phyloP scores from a whole-genome alignment of 805 yeast species.

The Ogataea dorogensis region DNA sequence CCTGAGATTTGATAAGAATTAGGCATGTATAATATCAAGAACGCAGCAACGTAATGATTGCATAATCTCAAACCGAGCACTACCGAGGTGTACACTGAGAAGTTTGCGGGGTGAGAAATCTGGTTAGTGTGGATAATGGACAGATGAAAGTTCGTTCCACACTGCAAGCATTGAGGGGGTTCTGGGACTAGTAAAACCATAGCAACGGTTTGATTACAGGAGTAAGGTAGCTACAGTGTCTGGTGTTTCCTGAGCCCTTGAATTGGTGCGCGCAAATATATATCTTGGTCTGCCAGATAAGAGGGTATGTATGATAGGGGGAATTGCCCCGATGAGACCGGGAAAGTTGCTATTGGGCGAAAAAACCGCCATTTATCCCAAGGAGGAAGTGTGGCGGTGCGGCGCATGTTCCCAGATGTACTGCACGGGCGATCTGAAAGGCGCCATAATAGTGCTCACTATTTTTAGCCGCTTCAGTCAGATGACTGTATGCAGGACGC shows the following conservation, averaged over 20 bases:
- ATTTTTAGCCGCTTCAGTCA: too few species aligned
- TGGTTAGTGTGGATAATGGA: neutral
- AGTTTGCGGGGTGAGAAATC: conserved; percentile 2
- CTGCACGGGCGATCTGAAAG: neutral
- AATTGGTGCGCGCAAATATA: too few species aligned
- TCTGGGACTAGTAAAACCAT: conserved; percentile 1
- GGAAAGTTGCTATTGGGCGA: too few species aligned
- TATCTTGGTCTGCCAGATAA: too few species aligned
- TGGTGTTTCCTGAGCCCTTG: too few species aligned
- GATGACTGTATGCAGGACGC: too few species aligned
- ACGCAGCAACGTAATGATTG: neutral
- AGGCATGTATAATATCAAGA: conserved; percentile 9
- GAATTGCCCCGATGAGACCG: neutral
- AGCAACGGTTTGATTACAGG: conserved; percentile 2
- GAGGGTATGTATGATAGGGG: neutral
- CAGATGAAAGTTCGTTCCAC: conserved; percentile 2
- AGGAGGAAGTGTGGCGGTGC: conserved; percentile 5
- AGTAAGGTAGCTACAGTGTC: too few species aligned
- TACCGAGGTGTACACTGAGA: neutral
- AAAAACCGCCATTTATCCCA: conserved; percentile 1
- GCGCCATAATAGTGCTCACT: too few species aligned
- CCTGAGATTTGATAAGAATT: conserved; percentile 32
- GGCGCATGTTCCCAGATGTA: conserved; percentile 1
- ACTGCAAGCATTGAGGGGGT: conserved; percentile 5
- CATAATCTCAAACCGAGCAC: conserved; percentile 1